Evolutionary conservation across 148 eudicot species (phyloP), one percentile per base, ranked within the genome.

Genomic region (Arbutus unedo): DNA sequence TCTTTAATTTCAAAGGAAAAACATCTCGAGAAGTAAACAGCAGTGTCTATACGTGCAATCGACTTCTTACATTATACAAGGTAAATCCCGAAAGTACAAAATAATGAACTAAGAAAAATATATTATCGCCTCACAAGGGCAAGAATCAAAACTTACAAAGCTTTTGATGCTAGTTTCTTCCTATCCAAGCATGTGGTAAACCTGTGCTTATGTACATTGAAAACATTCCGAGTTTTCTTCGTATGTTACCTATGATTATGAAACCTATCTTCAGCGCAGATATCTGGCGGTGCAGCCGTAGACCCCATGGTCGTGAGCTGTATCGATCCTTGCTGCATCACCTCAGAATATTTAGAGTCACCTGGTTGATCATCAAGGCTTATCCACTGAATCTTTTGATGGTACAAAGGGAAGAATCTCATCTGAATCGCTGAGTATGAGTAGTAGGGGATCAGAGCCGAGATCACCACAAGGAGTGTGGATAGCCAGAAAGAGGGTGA

Each of bases 341-440:
- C 88, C 38, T 84, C 83, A 78, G 89, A 85, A 81, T 74, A 91
- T 77, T 96, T 98, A 2, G 98, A 91, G 15, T 96, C 98, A 4
- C 94, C 88, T 0, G 88, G 44, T 8, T 83, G 83, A 19, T 95
- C 98, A 80, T 94, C 92, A 8, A 85, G 84, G 78, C 97, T 87
- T 8, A 93, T 90, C 98, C 96, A 92, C 81, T 94, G 98, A 77
- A 96, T 88, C 95, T 90, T 89, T 13, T 90, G 91, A 83, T 96
- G 98, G 87, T 92, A 96, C 93, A 90, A 88, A 13, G 98, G 98
- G 84, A 94, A 81, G 84, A 92, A 96, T 56, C 93, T 79, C 94
- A 94, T 88, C 76, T 91, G 98, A 19, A 96, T 76, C 11, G 94
- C 87, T 4, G 91, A 74, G 83, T 86, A 93, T 8, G 85, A 74